These are phyloP conservation scores for Candida ulmi DNA, from an alignment of 805 yeast genomes.

Conservation along the genomic window DNA sequence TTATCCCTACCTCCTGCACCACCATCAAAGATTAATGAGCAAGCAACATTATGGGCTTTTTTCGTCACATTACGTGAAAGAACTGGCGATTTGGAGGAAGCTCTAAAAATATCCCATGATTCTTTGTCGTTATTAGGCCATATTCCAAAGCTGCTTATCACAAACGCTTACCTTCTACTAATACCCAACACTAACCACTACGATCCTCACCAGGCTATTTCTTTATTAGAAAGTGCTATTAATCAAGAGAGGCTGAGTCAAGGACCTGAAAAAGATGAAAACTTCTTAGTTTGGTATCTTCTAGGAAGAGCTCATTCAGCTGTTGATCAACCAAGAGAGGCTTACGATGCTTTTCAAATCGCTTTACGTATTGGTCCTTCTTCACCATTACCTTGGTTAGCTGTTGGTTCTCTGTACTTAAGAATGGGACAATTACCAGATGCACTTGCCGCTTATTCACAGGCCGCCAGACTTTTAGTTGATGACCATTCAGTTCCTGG, in stretches of 20 bases:
- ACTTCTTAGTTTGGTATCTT: constrained; percentile 52
- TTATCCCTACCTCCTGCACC: constrained; percentile 46
- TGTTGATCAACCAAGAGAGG: constrained; percentile 40
- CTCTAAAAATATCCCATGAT: constrained; percentile 43
- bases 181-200: constrained; percentile 25
- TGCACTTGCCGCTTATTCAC: constrained; percentile 62
- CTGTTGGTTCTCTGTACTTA: constrained; percentile 57
- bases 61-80: constrained; percentile 44
- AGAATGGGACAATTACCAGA: constrained; percentile 57
- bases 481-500: constrained; percentile 39
- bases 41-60: constrained; percentile 48
- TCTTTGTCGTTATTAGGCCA: constrained; percentile 41
- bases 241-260: constrained; percentile 12
- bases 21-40: constrained; percentile 37
- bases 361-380: constrained; percentile 47
- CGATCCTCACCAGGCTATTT: constrained; percentile 32
- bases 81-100: constrained; percentile 39
- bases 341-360: constrained; percentile 51
- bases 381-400: constrained; percentile 60
- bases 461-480: constrained; percentile 49
- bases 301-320: constrained; percentile 47
- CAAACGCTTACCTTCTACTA: constrained; percentile 46
- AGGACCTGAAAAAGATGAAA: constrained; percentile 25
- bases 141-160: constrained; percentile 37
- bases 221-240: constrained; percentile 29